Evolutionary conservation across 129 eudicot species (phyloP), one percentile per base, ranked within the genome.

Genomic region (Helichrysum umbraculigerum): DNA sequence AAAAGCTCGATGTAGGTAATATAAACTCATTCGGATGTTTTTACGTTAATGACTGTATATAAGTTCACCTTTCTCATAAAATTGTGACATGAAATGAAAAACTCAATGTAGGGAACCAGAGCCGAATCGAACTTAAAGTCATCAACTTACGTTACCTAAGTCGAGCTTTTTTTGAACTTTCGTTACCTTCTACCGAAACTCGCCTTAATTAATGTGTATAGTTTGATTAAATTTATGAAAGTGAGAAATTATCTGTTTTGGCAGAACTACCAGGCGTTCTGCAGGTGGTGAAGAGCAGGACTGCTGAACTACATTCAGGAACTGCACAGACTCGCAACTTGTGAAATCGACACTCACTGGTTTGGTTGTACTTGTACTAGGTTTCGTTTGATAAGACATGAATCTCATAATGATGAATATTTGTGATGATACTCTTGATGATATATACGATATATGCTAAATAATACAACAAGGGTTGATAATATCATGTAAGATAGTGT

Each of bases 191-290:
- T 12, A 6, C 70, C 44, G 8, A 28, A 12, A 65, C 6, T 58
- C 7, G 15, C 39, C 21, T 62, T 60, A 68, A 28, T 72, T 34
- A 33, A 16, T n/a, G 10, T 41, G 70, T 52, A 17, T 7, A 12
- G 20, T 78, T 47, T 44, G 34, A 16, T 29, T 57, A 6, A 32
- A 66, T 66, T 1, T 58, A 51, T 59, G 32, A 34, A 59, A 61
- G 19, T 35, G 29, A 66, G 56, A 44, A 29, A 9, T 41, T 29
- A 50, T 56, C 65, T 54, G 32, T 69, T 79, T 80, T 79, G 70
- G 84, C 92, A 91, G 97, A 87, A 78, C 87, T 88, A 88, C 84
- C 92, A 2, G 97, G 97, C 16, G 95, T 91, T 39, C 86, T 91
- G 42, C 90, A 88, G 81, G 90, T 91, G 37, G 95, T 87, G 71